These are phyloP conservation scores for Candida krabiensis DNA, from an alignment of 805 yeast species.

Conservation along the genomic window DNA sequence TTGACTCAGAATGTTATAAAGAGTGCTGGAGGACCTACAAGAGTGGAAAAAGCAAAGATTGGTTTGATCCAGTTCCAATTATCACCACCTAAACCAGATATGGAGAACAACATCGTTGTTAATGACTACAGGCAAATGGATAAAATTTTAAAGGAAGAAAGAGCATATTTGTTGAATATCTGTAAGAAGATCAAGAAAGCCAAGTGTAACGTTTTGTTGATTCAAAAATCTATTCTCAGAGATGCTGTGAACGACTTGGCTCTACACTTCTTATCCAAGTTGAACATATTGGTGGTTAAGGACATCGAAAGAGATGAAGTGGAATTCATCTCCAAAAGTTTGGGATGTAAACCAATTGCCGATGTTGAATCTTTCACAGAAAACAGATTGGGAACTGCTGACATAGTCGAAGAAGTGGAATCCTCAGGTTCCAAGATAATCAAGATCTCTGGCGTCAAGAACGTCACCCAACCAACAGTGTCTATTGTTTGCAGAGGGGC, in stretches of 20 bases:
- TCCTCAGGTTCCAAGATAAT: conserved; percentile 88
- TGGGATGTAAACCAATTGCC: conserved; percentile 95
- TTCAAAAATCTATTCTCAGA: conserved; percentile 89
- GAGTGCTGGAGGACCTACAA: conserved; percentile 90
- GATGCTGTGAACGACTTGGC: conserved; percentile 96
- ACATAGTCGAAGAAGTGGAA: conserved; percentile 87
- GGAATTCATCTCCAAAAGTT: conserved; percentile 80
- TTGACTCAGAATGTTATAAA: conserved; percentile 88
- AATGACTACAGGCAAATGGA: conserved; percentile 99
- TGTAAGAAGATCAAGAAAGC: conserved; percentile 96
- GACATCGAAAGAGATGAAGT: conserved; percentile 96
- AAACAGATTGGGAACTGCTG: conserved; percentile 90
- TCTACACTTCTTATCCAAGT: conserved; percentile 87
- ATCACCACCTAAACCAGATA: conserved; percentile 95
- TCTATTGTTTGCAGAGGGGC: conserved; percentile 96
- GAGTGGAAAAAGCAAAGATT: conserved; percentile 90
- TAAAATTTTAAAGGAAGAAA: conserved; percentile 94
- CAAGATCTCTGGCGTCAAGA: conserved; percentile 78
- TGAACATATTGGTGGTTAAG: conserved; percentile 90
- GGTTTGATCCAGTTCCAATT: conserved; percentile 91
- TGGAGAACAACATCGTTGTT: conserved; percentile 96
- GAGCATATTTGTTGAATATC: conserved; percentile 90
- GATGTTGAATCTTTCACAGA: conserved; percentile 92
- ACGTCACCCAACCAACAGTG: conserved; percentile 62
- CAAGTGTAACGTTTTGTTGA: conserved; percentile 87